Evolutionary conservation across 2,329 filamentous ascomycete species (phyloP), one percentile per base, ranked within the genome.

Genomic region (Ophiostoma ulmi): DNA sequence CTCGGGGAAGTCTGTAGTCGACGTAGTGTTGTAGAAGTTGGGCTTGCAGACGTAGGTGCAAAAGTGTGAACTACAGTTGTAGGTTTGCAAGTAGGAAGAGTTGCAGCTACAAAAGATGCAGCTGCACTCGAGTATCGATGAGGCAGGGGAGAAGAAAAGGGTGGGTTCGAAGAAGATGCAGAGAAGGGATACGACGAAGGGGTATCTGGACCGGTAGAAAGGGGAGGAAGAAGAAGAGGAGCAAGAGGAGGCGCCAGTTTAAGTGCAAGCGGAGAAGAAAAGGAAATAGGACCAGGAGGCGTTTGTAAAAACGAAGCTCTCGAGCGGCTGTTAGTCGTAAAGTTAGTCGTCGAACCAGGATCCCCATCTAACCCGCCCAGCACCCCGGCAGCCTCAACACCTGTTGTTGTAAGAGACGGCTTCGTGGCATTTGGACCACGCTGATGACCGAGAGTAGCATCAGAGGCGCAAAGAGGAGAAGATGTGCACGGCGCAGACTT

Each of bases 331-430:
- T 14, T 35, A 22, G 13, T 67, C 20, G 36, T 26, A 38, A 26
- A 44, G 35, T 26, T 65, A 52, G 52, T 69, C 44, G 14, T 38
- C 13, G 48, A 22, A 22, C 71, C 41, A 58, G 66, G 71, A 64
- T 70, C 69, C 68, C n/a, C 71, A 26, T 48, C 70, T 17, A 64
- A 58, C 68, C n/a, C 71, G 36, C 39, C 67, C 22, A 64, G 67
- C 38, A 71, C 71, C 71, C 67, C 41, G 71, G 71, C 68, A 52
- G 63, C 31, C 67, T 68, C 52, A 48, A 65, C 36, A 17, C 26
- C 63, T 36, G 36, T 22, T 17, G 31, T 66, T 11, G 61, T 64
- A 64, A 35, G 26, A 64, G 58, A 11, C 8, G 31, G 31, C 26
- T 36, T 20, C 61, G 61, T 64, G 35, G 63, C 11, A 17, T 20